Conservation (phyloP, 805 yeast species). For the Starmerella khaoyaiensis region DNA sequence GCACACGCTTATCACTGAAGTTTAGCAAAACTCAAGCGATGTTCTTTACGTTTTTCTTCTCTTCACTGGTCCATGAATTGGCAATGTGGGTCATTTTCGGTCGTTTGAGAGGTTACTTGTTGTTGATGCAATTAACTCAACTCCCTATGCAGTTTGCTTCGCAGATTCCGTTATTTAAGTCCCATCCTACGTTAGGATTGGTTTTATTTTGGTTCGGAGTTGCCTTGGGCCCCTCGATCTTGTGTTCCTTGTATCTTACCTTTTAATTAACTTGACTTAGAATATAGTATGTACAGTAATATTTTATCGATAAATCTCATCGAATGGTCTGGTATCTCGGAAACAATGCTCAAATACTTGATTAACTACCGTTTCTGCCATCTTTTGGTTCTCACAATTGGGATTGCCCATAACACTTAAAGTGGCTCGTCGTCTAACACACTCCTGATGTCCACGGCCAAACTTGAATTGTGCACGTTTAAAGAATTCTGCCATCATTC, state of each 20-base stretch:
- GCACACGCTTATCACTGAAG: conserved; percentile 64
- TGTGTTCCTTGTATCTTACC: conserved; percentile 71
- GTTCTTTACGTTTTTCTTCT: conserved; percentile 43
- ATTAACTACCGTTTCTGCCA: conserved; percentile 68
- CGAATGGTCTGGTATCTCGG: conserved; percentile 91
- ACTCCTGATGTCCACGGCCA: conserved; percentile 75
- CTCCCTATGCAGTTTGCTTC: conserved; percentile 62
- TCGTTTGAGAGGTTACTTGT: conserved; percentile 64
- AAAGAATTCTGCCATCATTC: conserved; percentile 72
- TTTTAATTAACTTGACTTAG: conserved; percentile 34
- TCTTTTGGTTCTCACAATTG: conserved; percentile 52
- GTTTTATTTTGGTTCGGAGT: conserved; percentile 85
- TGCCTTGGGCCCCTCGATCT: conserved; percentile 74
- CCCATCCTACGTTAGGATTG: conserved; percentile 55
- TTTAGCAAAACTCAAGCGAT: conserved; percentile 59
- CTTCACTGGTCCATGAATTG: conserved; percentile 76
- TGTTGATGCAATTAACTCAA: conserved; percentile 76
- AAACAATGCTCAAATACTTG: conserved; percentile 90
- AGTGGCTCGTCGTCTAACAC: conserved; percentile 80
- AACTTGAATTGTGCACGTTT: conserved; percentile 40
- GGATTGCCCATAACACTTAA: conserved; percentile 82
- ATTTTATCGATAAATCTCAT: conserved; percentile 60
- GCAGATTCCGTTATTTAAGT: conserved; percentile 43
- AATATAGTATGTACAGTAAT: neutral
- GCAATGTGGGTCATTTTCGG: conserved; percentile 84